phyloP scores from a whole-genome alignment of 352 stramenopile species.

The Globisporangium abappressorium region DNA sequence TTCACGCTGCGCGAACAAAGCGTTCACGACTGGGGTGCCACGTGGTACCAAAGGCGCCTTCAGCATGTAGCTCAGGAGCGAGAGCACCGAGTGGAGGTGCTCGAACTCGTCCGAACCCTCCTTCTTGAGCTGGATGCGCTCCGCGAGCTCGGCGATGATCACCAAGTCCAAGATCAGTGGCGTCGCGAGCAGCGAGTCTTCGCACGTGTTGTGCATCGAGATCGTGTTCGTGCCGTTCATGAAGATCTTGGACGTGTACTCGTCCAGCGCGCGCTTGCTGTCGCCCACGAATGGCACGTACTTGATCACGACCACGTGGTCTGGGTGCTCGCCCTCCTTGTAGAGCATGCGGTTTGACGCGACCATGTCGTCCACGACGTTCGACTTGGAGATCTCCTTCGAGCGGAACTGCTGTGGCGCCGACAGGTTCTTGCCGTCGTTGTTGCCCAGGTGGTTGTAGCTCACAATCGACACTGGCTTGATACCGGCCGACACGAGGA shows the following conservation, averaged over 20 bases:
- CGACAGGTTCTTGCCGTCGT: constrained; percentile 99
- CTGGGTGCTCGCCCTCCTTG: constrained; percentile 97
- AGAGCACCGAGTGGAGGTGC: constrained; percentile 97
- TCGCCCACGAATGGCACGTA: constrained; percentile 99
- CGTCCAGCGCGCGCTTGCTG: constrained; percentile 99
- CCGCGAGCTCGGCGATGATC: constrained; percentile 96
- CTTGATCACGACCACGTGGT: constrained; percentile 99
- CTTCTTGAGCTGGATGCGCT: constrained; percentile 96
- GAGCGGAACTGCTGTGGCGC: constrained; percentile 98
- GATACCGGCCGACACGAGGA: constrained; percentile 98
- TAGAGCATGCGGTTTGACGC: constrained; percentile 97
- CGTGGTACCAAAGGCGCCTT: constrained; percentile 98
- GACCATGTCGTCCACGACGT: constrained; percentile 99
- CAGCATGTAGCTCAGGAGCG: constrained; percentile 98
- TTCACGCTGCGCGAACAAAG: constrained; percentile 97
- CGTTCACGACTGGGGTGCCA: constrained; percentile 98
- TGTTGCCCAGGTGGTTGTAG: constrained; percentile 99
- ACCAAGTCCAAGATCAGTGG: constrained; percentile 98
- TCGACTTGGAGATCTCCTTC: constrained; percentile 99
- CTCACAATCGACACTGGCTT: constrained; percentile 99
- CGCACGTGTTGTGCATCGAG: constrained; percentile 99
- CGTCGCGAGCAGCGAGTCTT: constrained; percentile 98
- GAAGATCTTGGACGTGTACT: constrained; percentile 99
- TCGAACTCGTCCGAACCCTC: constrained; percentile 88
- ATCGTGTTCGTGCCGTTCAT: constrained; percentile 99